These are phyloP conservation scores for Lolium perenne DNA, from an alignment of 176 grass and related monocot species.

Conservation along the genomic window DNA sequence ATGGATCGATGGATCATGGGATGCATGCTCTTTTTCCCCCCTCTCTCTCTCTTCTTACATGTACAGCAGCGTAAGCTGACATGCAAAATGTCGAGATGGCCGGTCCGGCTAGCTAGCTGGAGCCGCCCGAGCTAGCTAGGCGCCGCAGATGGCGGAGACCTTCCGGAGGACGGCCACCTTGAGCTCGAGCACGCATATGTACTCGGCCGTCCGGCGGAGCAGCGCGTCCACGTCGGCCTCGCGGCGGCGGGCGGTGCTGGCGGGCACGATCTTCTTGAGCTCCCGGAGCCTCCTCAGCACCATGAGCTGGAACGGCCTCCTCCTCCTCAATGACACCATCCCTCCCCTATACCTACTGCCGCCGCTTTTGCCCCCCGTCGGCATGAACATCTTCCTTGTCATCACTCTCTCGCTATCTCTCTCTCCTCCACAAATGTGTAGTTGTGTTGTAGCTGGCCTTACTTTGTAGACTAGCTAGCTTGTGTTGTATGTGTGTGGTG, in stretches of 20 bases:
- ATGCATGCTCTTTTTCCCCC: background rate
- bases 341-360: conserved; percentile 22
- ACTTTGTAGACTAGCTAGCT: conserved; percentile 35
- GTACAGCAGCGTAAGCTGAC: conserved; percentile 30
- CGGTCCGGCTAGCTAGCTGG: background rate
- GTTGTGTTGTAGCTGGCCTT: conserved; percentile 10
- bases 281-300: conserved; percentile 57
- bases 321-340: conserved; percentile 50
- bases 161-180: conserved; percentile 52
- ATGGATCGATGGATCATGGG: conserved; percentile 6
- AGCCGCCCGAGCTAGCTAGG: conserved; percentile 25
- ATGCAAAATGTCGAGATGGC: conserved; percentile 6
- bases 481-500: conserved; percentile 18
- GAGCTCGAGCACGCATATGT: conserved; percentile 56
- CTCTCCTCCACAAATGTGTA: background rate
- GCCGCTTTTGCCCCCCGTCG: conserved; percentile 28
- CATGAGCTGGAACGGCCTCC: conserved; percentile 55
- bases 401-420: conserved; percentile 13
- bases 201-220: conserved; percentile 57
- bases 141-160: conserved; percentile 50
- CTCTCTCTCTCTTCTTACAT: conserved; percentile 31
- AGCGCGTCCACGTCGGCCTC: conserved; percentile 37
- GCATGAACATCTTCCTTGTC: conserved; percentile 42
- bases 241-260: background rate
- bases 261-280: conserved; percentile 63